Evolutionary conservation across 2,329 filamentous ascomycete genomes (phyloP).

Genomic region (Rutstroemia sp.): DNA sequence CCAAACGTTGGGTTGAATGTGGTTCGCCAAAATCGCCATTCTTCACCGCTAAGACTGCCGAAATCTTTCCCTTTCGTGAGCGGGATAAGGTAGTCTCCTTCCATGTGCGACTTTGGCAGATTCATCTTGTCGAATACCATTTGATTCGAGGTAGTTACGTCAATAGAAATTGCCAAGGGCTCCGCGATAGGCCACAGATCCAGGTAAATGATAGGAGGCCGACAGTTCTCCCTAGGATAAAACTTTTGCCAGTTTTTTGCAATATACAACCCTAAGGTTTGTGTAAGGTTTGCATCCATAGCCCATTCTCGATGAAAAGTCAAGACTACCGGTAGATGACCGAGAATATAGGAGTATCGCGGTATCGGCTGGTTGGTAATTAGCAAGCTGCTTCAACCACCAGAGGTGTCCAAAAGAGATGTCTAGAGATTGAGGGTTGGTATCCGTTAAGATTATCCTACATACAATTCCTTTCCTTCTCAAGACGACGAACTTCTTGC

Average conservation of each 20-base stretch:
- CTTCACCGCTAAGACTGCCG: not conserved
- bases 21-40: not conserved
- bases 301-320: not conserved
- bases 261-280: not conserved
- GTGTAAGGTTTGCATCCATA: not conserved
- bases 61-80: not conserved
- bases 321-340: not conserved
- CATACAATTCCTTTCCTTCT: not conserved
- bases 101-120: not conserved
- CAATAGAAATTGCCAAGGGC: not conserved
- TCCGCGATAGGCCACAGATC: not conserved
- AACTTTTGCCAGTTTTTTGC: not conserved
- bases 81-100: not conserved
- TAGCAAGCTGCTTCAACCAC: too few relatives aligned
- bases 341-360: not conserved
- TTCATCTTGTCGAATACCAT: not conserved
- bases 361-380: not conserved
- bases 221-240: not conserved
- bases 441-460: not conserved
- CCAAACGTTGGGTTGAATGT: not conserved
- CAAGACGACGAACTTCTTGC: not conserved
- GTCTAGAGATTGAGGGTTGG: not conserved
- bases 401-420: not conserved
- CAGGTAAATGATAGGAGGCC: not conserved
- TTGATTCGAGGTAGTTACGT: not conserved